These are phyloP conservation scores for Solanum chacoense DNA, from an alignment of 305 asterid genomes.

Conservation along the genomic window DNA sequence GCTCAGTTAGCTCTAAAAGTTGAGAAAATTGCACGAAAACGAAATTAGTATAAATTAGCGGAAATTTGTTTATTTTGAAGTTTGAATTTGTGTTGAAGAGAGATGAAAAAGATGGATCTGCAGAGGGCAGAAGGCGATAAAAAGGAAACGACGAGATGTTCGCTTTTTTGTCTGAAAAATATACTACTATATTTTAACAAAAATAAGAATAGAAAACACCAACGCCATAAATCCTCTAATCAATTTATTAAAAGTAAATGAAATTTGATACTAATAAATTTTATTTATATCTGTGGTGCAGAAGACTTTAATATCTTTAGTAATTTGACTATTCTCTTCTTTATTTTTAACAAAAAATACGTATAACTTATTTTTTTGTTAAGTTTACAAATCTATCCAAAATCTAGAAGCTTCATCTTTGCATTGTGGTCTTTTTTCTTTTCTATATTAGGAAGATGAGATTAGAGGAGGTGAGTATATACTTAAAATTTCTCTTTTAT, in stretches of 20 bases:
- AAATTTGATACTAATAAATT: neutral
- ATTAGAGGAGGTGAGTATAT: neutral
- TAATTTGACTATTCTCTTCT: neutral
- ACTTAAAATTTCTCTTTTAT: neutral
- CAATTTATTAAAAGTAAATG: neutral
- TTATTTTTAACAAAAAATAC: neutral
- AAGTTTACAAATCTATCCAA: neutral
- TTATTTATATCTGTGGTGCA: neutral
- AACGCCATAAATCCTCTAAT: neutral
- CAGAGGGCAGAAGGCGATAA: neutral
- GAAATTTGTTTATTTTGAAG: neutral
- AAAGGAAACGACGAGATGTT: neutral
- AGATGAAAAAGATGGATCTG: slow-evolving; percentile 1
- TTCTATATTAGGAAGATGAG: neutral
- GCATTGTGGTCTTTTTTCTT: neutral
- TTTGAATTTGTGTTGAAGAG: neutral
- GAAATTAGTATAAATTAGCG: neutral
- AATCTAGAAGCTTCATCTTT: neutral
- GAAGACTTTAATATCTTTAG: neutral
- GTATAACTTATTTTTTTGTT: neutral
- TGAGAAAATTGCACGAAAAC: neutral
- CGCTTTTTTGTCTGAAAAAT: neutral
- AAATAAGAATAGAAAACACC: neutral
- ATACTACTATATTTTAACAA: neutral
- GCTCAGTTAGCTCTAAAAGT: neutral